phyloP scores from a whole-genome alignment of 768 basidiomycete species.

The Pleurotus salmoneostramineus region DNA sequence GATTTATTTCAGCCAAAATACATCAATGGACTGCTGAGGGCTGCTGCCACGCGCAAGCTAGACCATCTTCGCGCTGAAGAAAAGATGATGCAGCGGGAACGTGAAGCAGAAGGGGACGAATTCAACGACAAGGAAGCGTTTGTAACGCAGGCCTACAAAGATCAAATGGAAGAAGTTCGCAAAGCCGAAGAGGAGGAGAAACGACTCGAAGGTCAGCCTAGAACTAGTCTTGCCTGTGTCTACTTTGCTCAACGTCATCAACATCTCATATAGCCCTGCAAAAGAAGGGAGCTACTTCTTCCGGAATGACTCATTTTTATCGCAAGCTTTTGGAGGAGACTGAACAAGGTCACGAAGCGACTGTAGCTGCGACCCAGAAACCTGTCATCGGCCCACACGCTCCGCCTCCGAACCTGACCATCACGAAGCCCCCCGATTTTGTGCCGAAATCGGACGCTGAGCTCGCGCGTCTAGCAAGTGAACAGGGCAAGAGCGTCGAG shows the following conservation, averaged over 20 bases:
- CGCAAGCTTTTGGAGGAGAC: conserved; percentile 73
- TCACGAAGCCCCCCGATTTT: conserved; percentile 67
- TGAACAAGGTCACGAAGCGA: conserved; percentile 80
- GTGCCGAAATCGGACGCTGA: conserved; percentile 67
- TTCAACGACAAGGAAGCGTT: conserved; percentile 96
- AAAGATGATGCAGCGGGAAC: conserved; percentile 93
- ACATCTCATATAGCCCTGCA: conserved; percentile 42
- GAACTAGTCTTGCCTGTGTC: not conserved
- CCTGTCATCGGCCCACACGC: conserved; percentile 63
- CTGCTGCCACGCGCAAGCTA: conserved; percentile 83
- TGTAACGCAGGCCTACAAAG: conserved; percentile 95
- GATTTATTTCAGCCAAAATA: conserved; percentile 76
- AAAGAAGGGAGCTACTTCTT: conserved; percentile 49
- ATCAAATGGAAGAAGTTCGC: conserved; percentile 91
- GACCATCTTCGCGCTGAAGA: conserved; percentile 95
- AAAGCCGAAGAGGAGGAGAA: conserved; percentile 92
- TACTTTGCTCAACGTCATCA: conserved; percentile 2
- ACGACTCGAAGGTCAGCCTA: conserved; percentile 70
- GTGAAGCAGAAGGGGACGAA: conserved; percentile 90
- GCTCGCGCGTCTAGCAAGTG: conserved; percentile 63
- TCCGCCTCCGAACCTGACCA: conserved; percentile 64
- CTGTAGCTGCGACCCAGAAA: conserved; percentile 72
- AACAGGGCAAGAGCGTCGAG: conserved; percentile 82
- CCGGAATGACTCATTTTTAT: conserved; percentile 87
- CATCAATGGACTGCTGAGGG: conserved; percentile 70